Evolutionary conservation across 805 yeast genomes (phyloP).

Genomic region (Ogataea corticis): DNA sequence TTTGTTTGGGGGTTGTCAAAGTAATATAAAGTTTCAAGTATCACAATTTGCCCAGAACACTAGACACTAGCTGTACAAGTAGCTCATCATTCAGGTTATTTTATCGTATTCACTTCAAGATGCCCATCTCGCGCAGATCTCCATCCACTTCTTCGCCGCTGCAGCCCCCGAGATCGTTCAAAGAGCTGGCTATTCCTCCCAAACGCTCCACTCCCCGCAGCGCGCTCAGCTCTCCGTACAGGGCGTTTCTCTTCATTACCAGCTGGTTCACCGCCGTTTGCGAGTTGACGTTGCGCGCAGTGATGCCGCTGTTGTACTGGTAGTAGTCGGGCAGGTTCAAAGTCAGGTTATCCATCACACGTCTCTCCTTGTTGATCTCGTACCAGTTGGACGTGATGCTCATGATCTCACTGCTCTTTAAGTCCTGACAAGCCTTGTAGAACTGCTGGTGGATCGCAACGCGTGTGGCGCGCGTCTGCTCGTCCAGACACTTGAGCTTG

Average conservation of each 20-base stretch:
- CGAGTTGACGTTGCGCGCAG: conserved; percentile 24
- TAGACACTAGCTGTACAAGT: too few species aligned
- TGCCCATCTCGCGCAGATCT: conserved; percentile 70
- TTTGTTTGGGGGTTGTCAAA: too few species aligned
- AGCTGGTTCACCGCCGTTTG: conserved; percentile 40
- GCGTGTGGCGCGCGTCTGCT: conserved; percentile 77
- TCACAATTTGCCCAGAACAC: too few species aligned
- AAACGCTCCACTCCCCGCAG: conserved; percentile 65
- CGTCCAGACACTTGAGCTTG: conserved; percentile 72
- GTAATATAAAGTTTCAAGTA: too few species aligned
- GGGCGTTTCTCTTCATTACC: conserved; percentile 65
- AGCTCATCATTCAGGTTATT: too few species aligned
- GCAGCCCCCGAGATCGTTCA: conserved; percentile 59
- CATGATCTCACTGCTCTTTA: conserved; percentile 62
- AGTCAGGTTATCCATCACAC: conserved; percentile 70
- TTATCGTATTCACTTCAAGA: conserved; percentile 14
- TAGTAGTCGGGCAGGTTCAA: conserved; percentile 50
- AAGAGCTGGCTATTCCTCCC: conserved; percentile 83
- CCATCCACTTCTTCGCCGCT: conserved; percentile 70
- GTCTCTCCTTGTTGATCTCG: conserved; percentile 83
- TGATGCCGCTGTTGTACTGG: conserved; percentile 32
- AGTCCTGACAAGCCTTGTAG: conserved; percentile 64
- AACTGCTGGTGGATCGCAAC: conserved; percentile 83
- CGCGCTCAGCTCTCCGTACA: conserved; percentile 67
- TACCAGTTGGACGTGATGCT: conserved; percentile 88